These are phyloP conservation scores for Mortierella sp. DNA, from an alignment of 371 early-diverging fungal species.

Conservation along the genomic window DNA sequence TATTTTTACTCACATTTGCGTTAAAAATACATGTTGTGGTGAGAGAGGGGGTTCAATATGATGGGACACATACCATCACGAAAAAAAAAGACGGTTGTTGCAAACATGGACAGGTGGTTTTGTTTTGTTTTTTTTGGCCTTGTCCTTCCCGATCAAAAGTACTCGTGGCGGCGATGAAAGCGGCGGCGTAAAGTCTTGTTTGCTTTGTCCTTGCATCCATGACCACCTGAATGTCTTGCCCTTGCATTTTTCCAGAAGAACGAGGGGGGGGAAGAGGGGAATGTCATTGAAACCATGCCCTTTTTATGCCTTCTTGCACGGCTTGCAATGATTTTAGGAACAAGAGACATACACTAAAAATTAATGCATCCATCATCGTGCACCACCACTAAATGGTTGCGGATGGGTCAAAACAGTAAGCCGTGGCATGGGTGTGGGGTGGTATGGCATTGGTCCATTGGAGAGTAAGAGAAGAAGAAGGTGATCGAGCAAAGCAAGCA, in stretches of 20 bases:
- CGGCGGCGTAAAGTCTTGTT: background rate
- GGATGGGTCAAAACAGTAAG: too few relatives aligned
- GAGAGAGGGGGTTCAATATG: background rate
- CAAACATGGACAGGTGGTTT: background rate
- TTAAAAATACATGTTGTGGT: background rate
- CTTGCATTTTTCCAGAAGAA: background rate
- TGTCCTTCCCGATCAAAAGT: background rate
- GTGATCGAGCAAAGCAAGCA: too few relatives aligned
- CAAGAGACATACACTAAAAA: too few relatives aligned
- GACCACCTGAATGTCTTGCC: background rate
- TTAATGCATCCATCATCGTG: too few relatives aligned
- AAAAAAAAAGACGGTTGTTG: background rate
- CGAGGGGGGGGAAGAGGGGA: too few relatives aligned
- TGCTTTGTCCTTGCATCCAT: background rate
- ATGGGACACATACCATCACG: background rate
- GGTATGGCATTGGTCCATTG: too few relatives aligned
- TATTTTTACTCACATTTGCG: background rate
- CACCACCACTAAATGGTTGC: too few relatives aligned
- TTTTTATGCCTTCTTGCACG: too few relatives aligned
- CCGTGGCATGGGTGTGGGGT: too few relatives aligned
- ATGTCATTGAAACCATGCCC: conserved; percentile 2
- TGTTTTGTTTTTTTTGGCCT: background rate
- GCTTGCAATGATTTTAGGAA: too few relatives aligned
- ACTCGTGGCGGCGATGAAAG: background rate
- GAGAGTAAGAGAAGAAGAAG: too few relatives aligned